These are phyloP conservation scores for Hamigera avellanea DNA, from an alignment of 495 filamentous ascomycete genomes.

Conservation along the genomic window DNA sequence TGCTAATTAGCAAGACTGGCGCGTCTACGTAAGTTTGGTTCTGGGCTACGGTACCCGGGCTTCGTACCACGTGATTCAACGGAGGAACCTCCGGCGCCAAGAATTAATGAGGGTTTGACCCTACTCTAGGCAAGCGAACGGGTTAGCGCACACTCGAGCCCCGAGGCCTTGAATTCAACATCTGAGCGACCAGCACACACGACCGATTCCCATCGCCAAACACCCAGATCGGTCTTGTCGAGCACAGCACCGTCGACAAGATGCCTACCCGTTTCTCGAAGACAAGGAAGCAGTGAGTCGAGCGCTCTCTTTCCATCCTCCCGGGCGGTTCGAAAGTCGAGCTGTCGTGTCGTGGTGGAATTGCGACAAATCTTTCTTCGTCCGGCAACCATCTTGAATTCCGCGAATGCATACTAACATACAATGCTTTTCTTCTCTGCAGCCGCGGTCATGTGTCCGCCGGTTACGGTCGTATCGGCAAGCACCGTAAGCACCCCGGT, in stretches of 20 bases:
- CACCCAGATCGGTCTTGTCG: slow-evolving; percentile 33
- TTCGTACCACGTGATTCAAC: slow-evolving; percentile 8
- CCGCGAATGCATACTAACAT: slow-evolving; percentile 4
- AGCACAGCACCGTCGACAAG: slow-evolving; percentile 34
- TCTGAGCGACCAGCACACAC: slow-evolving; percentile 24
- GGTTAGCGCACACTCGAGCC: slow-evolving; percentile 33
- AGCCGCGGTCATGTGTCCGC: slow-evolving; percentile 91
- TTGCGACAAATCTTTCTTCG: slow-evolving; percentile 10
- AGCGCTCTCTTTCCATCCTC: slow-evolving; percentile 8
- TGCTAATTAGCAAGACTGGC: too few relatives aligned
- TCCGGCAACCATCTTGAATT: slow-evolving; percentile 4
- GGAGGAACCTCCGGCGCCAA: slow-evolving; percentile 1
- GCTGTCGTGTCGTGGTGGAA: slow-evolving; percentile 2
- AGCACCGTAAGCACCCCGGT: slow-evolving; percentile 90
- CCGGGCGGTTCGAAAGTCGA: background rate
- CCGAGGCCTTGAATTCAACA: slow-evolving; percentile 31
- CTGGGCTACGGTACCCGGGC: too few relatives aligned
- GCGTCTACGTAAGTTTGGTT: too few relatives aligned
- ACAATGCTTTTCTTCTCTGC: slow-evolving; percentile 9
- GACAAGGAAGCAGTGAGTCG: slow-evolving; percentile 73
- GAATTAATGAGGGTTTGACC: slow-evolving; percentile 15
- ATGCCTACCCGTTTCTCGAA: slow-evolving; percentile 79
- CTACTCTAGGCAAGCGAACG: slow-evolving; percentile 21
- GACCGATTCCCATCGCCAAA: slow-evolving; percentile 34
- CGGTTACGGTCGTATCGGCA: slow-evolving; percentile 85